Evolutionary conservation across 2,329 filamentous ascomycete species (phyloP), one percentile per base, ranked within the genome.

Genomic region (Phyllosticta paracitricarpa): DNA sequence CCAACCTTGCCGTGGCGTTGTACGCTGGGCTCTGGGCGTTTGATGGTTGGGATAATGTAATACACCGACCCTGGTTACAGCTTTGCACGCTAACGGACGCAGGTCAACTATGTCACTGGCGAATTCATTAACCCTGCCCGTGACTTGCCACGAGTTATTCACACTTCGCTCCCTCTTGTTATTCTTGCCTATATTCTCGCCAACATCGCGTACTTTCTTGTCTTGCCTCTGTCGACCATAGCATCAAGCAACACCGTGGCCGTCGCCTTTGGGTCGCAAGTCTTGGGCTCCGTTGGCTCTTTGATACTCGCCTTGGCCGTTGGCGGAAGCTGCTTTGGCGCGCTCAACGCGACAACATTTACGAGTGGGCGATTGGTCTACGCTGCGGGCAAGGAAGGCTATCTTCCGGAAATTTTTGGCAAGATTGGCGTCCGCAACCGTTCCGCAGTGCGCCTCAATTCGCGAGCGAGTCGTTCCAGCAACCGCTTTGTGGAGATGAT

Each of bases 1-100:
- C 88, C 55, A 87, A 86, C 66, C 97, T 92, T 89, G 94, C 94
- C 2, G 88, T 99, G 55, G 94, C 94, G 0, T 77, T 99, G 55
- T 99, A 99, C 72, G 93, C 91, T 17, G 94, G 94, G 8, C 81
- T 99, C 4, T 99, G 94, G 94, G 94, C 94, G 0, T 99, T 94
- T 75, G 94, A 99, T 72, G 94, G 94, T 30, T 99, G 94, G 94
- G 94, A 99, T 72, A 99, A 99, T 73, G 91, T 94, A 77, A 78
- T 88, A 80, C 56, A 26, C 33, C 28, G 33, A 6, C 48, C 14
- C 35, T 14, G 5, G 17, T 14, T n/a, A 5, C 8, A 30, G 5
- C 7, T 51, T 48, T 56, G 33, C 61, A 62, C 63, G 63, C 68
- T 67, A 64, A 14, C 14, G 8, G 24, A 24, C 8, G 2, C 65